Base-by-base conservation (phyloP, 345 rosid species). In the Euphorbia lathyris region DNA sequence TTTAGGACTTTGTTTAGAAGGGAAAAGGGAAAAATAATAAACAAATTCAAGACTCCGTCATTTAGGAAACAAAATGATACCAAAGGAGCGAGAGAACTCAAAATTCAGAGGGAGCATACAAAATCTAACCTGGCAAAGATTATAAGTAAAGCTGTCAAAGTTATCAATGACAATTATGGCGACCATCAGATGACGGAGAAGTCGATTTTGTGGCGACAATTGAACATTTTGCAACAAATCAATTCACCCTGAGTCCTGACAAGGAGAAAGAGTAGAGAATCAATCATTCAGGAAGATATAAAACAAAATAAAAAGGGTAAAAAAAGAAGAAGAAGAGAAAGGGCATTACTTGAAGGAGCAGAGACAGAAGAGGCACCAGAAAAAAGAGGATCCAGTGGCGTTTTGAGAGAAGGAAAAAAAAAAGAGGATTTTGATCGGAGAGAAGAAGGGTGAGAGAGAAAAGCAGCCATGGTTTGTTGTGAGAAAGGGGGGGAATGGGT, bases 61-160 rank as follows among this genome's bases (percentile, higher is more conserved):
- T 9, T 14, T 51, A 19, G 6, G 14, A 20, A 19, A 20, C 56
- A 51, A 7, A 66, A 1, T 34, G 53, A 51, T 10, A 66, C 23
- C 29, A 16, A 16, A 56, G 11, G 12, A 32, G 3, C 19, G 6
- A 40, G 59, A 56, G 58, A 43, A 27, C 0, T 43, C 9, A 20
- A 20, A 65, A 63, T 55, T 55, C 26, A 19, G 14, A 30, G 48
- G 32, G n/a, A 32, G 20, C 56, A 48, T 19, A 58, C 42, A 65
- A 1, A 51, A 67, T 56, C 67, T 2, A 73, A 96, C 97, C 99
- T 96, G 97, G 48, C 98, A 92, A 73, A 95, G 96, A 82, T 90
- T 92, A 75, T 90, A 90, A 32, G 98, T 95, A 80, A 95, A 95
- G 77, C 98, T 96, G 65, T 96, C 97, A 81, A 92, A 90, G 79